Base-by-base conservation (phyloP, 2,329 filamentous ascomycete species). In the Aspergillus sojae region DNA sequence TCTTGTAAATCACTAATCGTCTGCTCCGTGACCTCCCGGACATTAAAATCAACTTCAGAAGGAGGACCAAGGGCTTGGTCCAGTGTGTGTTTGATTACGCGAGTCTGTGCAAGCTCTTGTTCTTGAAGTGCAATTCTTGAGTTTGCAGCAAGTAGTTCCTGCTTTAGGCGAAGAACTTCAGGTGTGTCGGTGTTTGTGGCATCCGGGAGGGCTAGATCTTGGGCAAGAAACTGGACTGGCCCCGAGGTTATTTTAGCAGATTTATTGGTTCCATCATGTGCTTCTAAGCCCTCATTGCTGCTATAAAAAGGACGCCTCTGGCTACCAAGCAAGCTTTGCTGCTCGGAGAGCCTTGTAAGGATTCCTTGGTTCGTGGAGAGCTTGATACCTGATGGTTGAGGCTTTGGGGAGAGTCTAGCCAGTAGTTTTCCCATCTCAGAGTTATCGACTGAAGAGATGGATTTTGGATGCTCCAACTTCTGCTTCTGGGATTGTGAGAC, bases 311-410 rank as follows among this genome's bases (percentile, higher is more conserved):
- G 81, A 62, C 86, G 82, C 65, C 84, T 85, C 72, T 90, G 87
- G 75, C 87, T 84, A 57, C 82, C 82, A 57, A 89, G 77, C n/a
- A 83, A 75, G 50, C 81, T 81, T 71, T 90, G 87, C 71, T 93
- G 90, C 75, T 93, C 89, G n/a, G 87, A 87, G 55, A 94, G 83
- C 74, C 89, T 91, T 61, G 89, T 87, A 67, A 93, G 81, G 58
- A 93, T 69, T 14, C 73, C 72, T 52, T 72, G 64, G 34, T 71
- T 69, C 14, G 62, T 59, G 30, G 63, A 57, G 41, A 65, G 34
- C 45, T 68, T 67, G 41, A 34, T 55, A 39, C 57, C 60, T 50
- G 67, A 63, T 19, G 63, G 52, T 30, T 71, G 69, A 39, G 76
- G 70, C 65, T 78, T 77, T 36, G 79, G 76, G 23, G 78, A 76